These are phyloP conservation scores for Candolleomyces aberdarensis DNA, from an alignment of 768 basidiomycete genomes.

Conservation along the genomic window DNA sequence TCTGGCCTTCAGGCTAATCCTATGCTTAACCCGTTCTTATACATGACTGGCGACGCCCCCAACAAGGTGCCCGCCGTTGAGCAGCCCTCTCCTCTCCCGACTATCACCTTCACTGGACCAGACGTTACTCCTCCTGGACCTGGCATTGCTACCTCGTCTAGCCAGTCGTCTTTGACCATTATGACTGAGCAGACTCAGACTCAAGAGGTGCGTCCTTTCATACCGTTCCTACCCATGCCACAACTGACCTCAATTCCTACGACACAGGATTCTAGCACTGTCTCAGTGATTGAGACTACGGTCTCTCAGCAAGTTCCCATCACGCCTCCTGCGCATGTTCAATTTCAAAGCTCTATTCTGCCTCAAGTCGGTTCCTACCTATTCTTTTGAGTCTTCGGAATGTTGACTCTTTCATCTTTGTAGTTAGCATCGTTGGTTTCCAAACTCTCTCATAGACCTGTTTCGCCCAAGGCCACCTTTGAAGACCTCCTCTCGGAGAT, in stretches of 20 bases:
- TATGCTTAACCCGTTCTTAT: too few species aligned
- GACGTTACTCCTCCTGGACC: background rate
- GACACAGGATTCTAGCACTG: background rate
- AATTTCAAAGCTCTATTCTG: background rate
- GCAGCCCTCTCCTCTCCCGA: background rate
- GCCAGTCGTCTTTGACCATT: background rate
- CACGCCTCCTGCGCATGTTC: too few species aligned
- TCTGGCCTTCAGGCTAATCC: too few species aligned
- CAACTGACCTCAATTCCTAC: too few species aligned
- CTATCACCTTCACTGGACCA: background rate
- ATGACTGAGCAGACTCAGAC: background rate
- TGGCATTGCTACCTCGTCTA: background rate
- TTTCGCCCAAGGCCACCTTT: too few species aligned
- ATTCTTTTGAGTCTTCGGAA: background rate
- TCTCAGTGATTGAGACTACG: background rate
- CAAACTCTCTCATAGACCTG: too few species aligned
- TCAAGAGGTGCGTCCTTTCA: background rate
- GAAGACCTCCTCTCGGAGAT: too few species aligned
- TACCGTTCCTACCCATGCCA: too few species aligned
- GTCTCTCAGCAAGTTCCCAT: background rate
- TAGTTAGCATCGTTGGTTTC: too few species aligned
- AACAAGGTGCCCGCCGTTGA: too few species aligned
- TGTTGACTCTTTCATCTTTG: too few species aligned
- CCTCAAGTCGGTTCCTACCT: slow-evolving; percentile 5
- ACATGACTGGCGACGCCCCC: too few species aligned